Evolutionary conservation across 2,329 filamentous ascomycete species (phyloP).

Genomic region (Anisogramma anomala): DNA sequence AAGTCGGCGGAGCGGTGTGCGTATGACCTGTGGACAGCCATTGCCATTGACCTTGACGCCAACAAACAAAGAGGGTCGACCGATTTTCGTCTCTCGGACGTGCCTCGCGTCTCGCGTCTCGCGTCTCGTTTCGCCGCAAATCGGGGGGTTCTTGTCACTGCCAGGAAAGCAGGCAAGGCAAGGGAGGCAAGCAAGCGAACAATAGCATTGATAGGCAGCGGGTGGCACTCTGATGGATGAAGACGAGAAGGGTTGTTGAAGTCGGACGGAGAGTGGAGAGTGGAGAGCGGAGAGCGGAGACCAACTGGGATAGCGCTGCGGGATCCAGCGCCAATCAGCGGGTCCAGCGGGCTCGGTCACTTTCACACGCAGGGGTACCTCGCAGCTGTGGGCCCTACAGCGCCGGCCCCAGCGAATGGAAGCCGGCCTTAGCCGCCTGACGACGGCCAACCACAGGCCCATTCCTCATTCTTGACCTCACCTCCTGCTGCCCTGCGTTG

Average conservation of each 20-base stretch:
- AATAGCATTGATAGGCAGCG: too few species aligned
- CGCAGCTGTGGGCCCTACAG: neutral
- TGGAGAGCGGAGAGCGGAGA: neutral
- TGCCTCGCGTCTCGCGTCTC: too few species aligned
- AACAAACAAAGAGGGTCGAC: neutral
- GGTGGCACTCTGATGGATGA: neutral
- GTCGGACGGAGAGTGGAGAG: neutral
- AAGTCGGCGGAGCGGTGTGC: neutral
- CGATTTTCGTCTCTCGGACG: too few species aligned
- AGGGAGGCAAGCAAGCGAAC: too few species aligned
- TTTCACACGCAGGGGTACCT: slow-evolving; percentile 2
- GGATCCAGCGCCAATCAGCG: neutral
- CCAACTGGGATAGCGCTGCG: slow-evolving; percentile 2
- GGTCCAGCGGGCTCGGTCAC: neutral
- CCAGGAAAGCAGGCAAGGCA: neutral
- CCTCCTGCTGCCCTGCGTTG: neutral
- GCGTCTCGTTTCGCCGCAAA: neutral
- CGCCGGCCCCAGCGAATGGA: slow-evolving; percentile 1
- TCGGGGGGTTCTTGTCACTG: neutral
- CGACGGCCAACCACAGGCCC: neutral
- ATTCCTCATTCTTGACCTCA: neutral
- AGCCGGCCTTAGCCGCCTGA: neutral
- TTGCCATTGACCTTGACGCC: neutral
- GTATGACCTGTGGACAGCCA: neutral
- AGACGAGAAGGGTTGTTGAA: neutral